These are phyloP conservation scores for Phytophthora vignae DNA, from an alignment of 352 stramenopile genomes.

Conservation along the genomic window DNA sequence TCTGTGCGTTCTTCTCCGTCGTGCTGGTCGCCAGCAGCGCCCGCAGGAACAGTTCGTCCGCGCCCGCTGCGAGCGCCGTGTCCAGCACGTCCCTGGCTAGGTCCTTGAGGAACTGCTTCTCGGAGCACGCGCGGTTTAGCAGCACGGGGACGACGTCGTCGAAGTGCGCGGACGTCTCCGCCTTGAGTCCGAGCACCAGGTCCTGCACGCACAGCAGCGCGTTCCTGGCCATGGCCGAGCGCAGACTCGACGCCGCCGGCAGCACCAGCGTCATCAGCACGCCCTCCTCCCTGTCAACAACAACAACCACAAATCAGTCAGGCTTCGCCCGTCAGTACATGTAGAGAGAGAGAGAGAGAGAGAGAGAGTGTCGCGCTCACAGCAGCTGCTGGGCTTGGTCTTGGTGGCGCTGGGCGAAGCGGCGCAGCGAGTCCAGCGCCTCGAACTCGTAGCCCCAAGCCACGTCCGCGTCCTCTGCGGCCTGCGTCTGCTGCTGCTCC, in stretches of 20 bases:
- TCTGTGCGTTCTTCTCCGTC: constrained; percentile 58
- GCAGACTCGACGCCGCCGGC: constrained; percentile 63
- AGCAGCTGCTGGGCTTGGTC: constrained; percentile 38
- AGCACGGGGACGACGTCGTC: constrained; percentile 62
- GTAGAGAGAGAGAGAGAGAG: no score
- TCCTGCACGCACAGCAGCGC: constrained; percentile 76
- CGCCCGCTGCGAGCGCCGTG: constrained; percentile 38
- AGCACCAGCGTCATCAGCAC: constrained; percentile 52
- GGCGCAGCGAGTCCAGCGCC: constrained; percentile 53
- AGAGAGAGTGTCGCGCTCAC: constrained; percentile 20
- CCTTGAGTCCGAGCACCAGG: constrained; percentile 45
- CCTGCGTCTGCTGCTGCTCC: neutral
- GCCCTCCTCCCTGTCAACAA: constrained; percentile 25
- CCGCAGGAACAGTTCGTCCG: constrained; percentile 42
- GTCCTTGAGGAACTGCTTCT: constrained; percentile 84
- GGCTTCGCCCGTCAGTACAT: neutral
- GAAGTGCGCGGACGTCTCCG: constrained; percentile 41
- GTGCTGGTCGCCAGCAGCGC: constrained; percentile 41
- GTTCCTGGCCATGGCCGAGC: constrained; percentile 72
- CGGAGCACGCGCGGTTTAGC: constrained; percentile 57
- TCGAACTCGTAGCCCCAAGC: constrained; percentile 54
- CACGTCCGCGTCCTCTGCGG: constrained; percentile 26
- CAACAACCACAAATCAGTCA: constrained; percentile 13
- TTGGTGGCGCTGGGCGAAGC: constrained; percentile 49
- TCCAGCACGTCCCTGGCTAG: constrained; percentile 61